phyloP scores from a whole-genome alignment of 257 asterid genomes.

The Nicotiana otophora region DNA sequence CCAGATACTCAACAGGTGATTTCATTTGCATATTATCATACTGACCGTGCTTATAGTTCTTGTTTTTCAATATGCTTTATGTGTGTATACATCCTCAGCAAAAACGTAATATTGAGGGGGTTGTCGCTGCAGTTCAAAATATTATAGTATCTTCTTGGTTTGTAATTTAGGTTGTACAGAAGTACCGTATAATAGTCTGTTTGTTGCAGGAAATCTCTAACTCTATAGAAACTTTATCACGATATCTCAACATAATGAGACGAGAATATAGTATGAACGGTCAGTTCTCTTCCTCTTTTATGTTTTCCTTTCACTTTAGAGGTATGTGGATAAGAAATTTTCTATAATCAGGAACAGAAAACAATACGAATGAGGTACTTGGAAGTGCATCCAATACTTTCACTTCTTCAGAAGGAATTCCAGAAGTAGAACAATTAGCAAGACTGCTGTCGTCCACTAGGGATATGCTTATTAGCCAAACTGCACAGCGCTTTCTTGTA shows the following conservation, averaged over 20 bases:
- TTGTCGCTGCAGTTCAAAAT: not conserved
- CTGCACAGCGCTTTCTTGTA: not conserved
- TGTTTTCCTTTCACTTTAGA: not conserved
- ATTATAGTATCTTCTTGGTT: too few species aligned
- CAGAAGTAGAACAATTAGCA: not conserved
- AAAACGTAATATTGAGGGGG: not conserved
- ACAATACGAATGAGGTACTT: too few species aligned
- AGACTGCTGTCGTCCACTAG: not conserved
- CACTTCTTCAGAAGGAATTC: too few species aligned
- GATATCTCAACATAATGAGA: not conserved
- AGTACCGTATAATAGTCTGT: not conserved
- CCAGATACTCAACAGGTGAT: not conserved
- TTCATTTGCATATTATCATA: too few species aligned
- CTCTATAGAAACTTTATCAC: not conserved
- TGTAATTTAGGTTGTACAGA: not conserved
- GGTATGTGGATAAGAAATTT: not conserved
- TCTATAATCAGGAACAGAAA: not conserved
- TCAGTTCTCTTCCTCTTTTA: not conserved
- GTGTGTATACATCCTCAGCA: not conserved
- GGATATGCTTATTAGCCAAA: not conserved
- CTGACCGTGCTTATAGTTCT: too few species aligned
- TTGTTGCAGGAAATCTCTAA: not conserved
- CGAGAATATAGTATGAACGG: not conserved
- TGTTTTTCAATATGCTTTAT: too few species aligned
- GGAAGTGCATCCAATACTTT: too few species aligned